These are phyloP conservation scores for Wickerhamomyces sydowiorum DNA, from an alignment of 805 yeast species.

Conservation along the genomic window DNA sequence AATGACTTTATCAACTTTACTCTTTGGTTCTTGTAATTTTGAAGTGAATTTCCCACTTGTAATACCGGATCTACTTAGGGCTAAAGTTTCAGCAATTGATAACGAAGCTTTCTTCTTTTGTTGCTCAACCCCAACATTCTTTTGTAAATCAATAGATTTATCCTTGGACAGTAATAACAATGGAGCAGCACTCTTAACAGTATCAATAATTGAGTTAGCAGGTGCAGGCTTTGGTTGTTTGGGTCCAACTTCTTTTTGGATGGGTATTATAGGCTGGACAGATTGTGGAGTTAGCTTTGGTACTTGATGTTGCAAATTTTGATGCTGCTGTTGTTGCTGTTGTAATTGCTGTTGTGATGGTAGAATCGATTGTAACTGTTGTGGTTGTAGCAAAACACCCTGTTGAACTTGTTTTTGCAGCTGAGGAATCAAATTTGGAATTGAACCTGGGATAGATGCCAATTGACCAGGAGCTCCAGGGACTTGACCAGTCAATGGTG, in stretches of 20 bases:
- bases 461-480: neutral
- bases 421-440: slow-evolving; percentile 6
- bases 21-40: slow-evolving; percentile 16
- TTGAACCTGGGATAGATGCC: neutral
- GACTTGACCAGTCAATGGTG: neutral
- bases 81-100: slow-evolving; percentile 57
- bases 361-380: slow-evolving; percentile 3
- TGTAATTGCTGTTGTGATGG: neutral
- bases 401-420: slow-evolving; percentile 7
- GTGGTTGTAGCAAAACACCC: slow-evolving; percentile 9
- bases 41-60: slow-evolving; percentile 24
- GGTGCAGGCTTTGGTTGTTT: slow-evolving; percentile 19
- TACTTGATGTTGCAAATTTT: neutral
- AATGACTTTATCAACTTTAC: neutral
- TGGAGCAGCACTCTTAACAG: slow-evolving; percentile 17
- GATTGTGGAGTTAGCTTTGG: neutral
- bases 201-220: slow-evolving; percentile 14
- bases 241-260: too few relatives aligned
- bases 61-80: slow-evolving; percentile 45
- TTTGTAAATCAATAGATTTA: slow-evolving; percentile 21
- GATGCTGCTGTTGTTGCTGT: slow-evolving; percentile 3
- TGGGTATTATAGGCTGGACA: neutral
- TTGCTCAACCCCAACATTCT: slow-evolving; percentile 5
- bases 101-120: slow-evolving; percentile 27
- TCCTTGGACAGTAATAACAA: slow-evolving; percentile 19